Evolutionary conservation across 768 basidiomycete species (phyloP).

Genomic region (Serendipita sp.): DNA sequence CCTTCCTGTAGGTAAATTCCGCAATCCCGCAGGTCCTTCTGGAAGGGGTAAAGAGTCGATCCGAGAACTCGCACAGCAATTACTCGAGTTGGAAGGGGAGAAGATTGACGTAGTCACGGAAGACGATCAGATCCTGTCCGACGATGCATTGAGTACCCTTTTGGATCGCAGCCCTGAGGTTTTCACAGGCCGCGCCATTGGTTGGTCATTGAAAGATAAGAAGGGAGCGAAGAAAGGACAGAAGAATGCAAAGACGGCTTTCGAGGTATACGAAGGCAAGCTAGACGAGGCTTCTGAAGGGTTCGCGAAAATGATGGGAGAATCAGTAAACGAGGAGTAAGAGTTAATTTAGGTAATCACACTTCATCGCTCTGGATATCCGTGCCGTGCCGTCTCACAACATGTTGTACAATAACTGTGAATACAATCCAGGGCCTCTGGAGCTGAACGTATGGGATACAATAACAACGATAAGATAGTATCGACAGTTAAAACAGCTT

Average conservation of each 20-base stretch:
- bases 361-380: neutral
- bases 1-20: constrained; percentile 52
- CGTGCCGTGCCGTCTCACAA: neutral
- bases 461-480: neutral
- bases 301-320: constrained; percentile 51
- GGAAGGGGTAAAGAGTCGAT: constrained; percentile 34
- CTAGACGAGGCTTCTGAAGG: constrained; percentile 47
- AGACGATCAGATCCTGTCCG: constrained; percentile 60
- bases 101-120: constrained; percentile 73
- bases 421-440: neutral
- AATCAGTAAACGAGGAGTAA: constrained; percentile 13
- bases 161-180: constrained; percentile 66
- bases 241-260: constrained; percentile 29
- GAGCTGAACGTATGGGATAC: neutral
- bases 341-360: neutral
- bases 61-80: constrained; percentile 61
- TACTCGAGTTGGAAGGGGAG: constrained; percentile 72
- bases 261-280: constrained; percentile 63
- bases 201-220: constrained; percentile 44
- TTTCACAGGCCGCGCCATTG: constrained; percentile 49
- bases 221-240: constrained; percentile 14
- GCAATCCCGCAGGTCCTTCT: constrained; percentile 40
- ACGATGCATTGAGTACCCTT: constrained; percentile 62
- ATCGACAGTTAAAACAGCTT: constrained; percentile 25
- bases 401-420: neutral